phyloP scores from a whole-genome alignment of 148 eudicot genomes.

The Chenopodium quinoa region DNA sequence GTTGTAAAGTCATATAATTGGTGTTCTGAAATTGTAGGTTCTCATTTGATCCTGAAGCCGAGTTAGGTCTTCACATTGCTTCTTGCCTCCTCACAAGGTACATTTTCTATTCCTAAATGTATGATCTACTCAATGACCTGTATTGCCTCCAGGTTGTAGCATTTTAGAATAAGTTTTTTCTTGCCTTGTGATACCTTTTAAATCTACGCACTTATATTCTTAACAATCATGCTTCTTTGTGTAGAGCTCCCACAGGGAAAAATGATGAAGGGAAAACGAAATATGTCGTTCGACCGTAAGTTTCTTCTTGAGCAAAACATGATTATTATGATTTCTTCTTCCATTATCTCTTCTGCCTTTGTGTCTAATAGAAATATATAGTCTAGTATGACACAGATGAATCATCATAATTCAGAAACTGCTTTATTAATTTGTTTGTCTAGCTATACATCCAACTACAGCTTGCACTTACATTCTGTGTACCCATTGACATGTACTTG shows the following conservation, averaged over 20 bases:
- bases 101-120: conserved; percentile 5
- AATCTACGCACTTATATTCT: not conserved
- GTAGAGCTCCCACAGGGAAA: conserved; percentile 79
- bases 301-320: conserved; percentile 12
- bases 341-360: not conserved
- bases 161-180: not conserved
- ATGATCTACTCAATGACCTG: not conserved
- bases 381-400: not conserved
- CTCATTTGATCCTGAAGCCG: conserved; percentile 74
- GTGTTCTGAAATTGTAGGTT: conserved; percentile 53
- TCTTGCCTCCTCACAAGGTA: conserved; percentile 96
- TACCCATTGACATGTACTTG: not conserved
- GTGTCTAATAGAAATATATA: not conserved
- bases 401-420: not conserved
- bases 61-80: conserved; percentile 95
- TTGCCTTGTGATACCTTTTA: not conserved
- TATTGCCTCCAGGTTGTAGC: not conserved
- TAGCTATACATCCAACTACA: not conserved
- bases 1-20: not conserved
- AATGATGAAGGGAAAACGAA: conserved; percentile 85
- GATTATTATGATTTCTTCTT: not conserved
- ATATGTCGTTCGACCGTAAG: conserved; percentile 95
- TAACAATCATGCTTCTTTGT: conserved; percentile 7
- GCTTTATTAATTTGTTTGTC: not conserved
- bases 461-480: not conserved